Conservation (phyloP, 2,329 filamentous ascomycete species). For the Aspergillus alliaceus region DNA sequence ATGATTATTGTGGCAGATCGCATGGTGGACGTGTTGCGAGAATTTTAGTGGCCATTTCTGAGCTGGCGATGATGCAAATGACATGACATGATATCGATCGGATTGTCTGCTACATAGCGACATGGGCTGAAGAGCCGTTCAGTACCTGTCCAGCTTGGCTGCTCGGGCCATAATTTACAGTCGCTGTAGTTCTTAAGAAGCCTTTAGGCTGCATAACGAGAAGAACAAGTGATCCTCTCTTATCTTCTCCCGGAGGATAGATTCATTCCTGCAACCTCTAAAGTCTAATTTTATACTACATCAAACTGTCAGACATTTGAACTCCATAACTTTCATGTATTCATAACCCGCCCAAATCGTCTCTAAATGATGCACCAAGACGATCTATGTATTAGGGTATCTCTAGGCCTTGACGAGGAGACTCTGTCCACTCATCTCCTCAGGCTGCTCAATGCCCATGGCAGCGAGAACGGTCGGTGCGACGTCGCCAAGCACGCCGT, state of each 20-base stretch:
- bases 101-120: background rate
- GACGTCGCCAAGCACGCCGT: slow-evolving; percentile 93
- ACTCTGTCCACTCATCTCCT: slow-evolving; percentile 87
- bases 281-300: slow-evolving; percentile 5
- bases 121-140: background rate
- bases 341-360: slow-evolving; percentile 19
- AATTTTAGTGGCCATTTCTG: background rate
- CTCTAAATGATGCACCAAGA: slow-evolving; percentile 19
- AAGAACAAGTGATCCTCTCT: background rate
- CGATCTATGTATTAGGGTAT: slow-evolving; percentile 18
- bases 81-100: background rate
- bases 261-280: background rate
- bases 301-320: slow-evolving; percentile 3
- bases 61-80: background rate
- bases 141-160: background rate
- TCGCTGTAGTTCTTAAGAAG: background rate
- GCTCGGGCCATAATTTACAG: background rate
- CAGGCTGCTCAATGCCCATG: slow-evolving; percentile 88
- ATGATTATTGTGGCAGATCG: background rate
- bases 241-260: background rate
- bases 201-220: background rate
- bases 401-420: slow-evolving; percentile 69
- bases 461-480: slow-evolving; percentile 87
- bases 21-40: background rate
- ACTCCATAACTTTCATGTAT: slow-evolving; percentile 22